Conservation (phyloP, 257 asterid genomes). For the Solanum sitiens region DNA sequence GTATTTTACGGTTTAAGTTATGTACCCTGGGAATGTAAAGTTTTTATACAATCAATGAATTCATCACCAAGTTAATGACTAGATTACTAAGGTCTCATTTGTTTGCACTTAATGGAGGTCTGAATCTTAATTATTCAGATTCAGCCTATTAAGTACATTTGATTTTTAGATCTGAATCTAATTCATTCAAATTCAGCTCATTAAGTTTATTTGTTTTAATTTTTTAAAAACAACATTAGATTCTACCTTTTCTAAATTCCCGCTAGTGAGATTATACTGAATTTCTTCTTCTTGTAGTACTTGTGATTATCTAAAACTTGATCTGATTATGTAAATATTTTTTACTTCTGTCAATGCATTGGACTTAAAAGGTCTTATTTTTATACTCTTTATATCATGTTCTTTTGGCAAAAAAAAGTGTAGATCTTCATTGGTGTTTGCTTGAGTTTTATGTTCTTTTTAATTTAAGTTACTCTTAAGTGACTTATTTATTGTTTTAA, state of each 20-base stretch:
- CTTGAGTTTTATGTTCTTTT: background rate
- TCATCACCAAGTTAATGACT: background rate
- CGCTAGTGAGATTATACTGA: too few relatives aligned
- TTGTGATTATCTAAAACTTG: background rate
- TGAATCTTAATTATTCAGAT: too few relatives aligned
- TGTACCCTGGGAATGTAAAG: background rate
- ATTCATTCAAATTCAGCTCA: too few relatives aligned
- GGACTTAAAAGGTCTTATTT: background rate
- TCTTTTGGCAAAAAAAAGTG: background rate
- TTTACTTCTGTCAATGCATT: background rate
- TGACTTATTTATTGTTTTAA: background rate
- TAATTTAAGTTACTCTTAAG: background rate
- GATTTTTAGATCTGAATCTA: too few relatives aligned
- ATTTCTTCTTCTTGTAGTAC: background rate
- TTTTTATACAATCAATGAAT: background rate
- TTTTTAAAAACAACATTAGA: too few relatives aligned
- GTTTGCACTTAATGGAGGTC: too few relatives aligned
- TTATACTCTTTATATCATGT: background rate
- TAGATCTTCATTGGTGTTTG: background rate
- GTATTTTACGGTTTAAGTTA: too few relatives aligned
- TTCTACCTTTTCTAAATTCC: too few relatives aligned
- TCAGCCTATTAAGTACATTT: too few relatives aligned
- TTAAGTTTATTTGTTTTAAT: too few relatives aligned
- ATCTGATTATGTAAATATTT: background rate
- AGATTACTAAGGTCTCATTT: background rate